Evolutionary conservation across 805 yeast species (phyloP).

Genomic region (Blastobotrys parvus): DNA sequence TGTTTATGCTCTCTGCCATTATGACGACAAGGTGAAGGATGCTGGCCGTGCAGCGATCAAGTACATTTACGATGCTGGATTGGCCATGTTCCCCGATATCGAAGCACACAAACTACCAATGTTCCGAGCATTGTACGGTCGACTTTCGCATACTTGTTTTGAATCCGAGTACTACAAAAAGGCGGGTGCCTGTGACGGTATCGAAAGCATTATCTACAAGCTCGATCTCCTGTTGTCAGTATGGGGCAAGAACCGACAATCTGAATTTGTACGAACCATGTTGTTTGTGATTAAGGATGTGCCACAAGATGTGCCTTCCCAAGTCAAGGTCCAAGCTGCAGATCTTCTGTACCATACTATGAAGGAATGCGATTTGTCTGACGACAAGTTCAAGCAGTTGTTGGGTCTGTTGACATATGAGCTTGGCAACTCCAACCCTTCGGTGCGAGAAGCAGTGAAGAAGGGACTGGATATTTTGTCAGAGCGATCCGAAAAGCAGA

Average conservation of each 20-base stretch:
- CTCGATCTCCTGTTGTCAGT: slow-evolving; percentile 60
- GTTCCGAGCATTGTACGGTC: slow-evolving; percentile 65
- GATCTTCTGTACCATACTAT: slow-evolving; percentile 57
- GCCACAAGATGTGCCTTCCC: slow-evolving; percentile 77
- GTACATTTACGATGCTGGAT: slow-evolving; percentile 51
- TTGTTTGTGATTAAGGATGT: slow-evolving; percentile 87
- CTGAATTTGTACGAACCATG: slow-evolving; percentile 78
- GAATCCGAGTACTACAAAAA: slow-evolving; percentile 82
- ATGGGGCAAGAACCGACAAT: slow-evolving; percentile 68
- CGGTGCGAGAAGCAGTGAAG: slow-evolving; percentile 77
- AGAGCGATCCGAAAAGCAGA: slow-evolving; percentile 58
- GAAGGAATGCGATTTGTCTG: slow-evolving; percentile 58
- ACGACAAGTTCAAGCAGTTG: slow-evolving; percentile 70
- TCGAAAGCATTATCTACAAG: slow-evolving; percentile 63
- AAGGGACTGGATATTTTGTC: slow-evolving; percentile 59
- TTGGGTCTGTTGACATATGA: slow-evolving; percentile 89
- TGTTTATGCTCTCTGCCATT: slow-evolving; percentile 70
- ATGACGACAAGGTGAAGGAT: slow-evolving; percentile 58
- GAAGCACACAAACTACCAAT: slow-evolving; percentile 66
- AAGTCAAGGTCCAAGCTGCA: slow-evolving; percentile 65
- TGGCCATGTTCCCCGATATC: slow-evolving; percentile 59
- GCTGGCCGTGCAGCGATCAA: slow-evolving; percentile 64
- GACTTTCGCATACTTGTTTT: slow-evolving; percentile 84
- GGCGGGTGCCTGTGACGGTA: slow-evolving; percentile 82
- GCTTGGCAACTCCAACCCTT: slow-evolving; percentile 76